A percentile compares a stretch with the other conserved stretches of the same genome.
phyloP scores from a whole-genome alignment of 192 early-diverging fungal genomes.

The Diversispora epigaea region DNA sequence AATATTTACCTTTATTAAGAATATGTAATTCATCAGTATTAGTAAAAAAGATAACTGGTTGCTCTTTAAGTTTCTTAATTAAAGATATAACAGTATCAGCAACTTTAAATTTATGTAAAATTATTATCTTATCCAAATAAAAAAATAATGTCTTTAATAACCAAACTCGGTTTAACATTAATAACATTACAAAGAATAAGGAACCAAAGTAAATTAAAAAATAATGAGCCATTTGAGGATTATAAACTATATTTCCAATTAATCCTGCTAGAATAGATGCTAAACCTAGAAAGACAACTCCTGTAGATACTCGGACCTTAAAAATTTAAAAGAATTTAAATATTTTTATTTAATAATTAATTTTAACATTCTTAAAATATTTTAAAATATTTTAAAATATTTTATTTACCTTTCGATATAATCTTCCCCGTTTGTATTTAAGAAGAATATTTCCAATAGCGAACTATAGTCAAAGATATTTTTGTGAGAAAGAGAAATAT shows the following conservation, averaged over 20 bases:
- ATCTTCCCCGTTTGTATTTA: conserved; percentile 47
- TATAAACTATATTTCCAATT: conserved; percentile 47
- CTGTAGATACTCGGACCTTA: conserved; percentile 26
- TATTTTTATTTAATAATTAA: background rate
- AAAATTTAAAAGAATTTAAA: background rate
- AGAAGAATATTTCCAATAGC: conserved; percentile 47
- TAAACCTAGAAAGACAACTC: conserved; percentile 38
- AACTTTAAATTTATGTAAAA: conserved; percentile 12
- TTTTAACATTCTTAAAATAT: background rate
- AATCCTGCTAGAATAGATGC: conserved; percentile 36
- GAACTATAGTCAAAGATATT: conserved; percentile 23
- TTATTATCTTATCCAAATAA: conserved; percentile 10
- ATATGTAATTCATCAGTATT: conserved; percentile 58
- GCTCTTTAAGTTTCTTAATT: conserved; percentile 41
- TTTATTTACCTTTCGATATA: conserved; percentile 34
- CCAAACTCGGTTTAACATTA: conserved; percentile 44
- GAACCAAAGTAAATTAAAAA: conserved; percentile 54
- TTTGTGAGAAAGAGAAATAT: no score
- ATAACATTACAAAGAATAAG: conserved; percentile 42
- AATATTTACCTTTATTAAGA: conserved; percentile 46
- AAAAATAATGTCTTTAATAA: conserved; percentile 38
- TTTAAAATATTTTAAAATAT: background rate
- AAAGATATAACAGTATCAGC: conserved; percentile 1
- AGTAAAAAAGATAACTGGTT: conserved; percentile 56
- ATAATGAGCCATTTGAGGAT: conserved; percentile 46